These are phyloP conservation scores for Diaporthe caulivora DNA, from an alignment of 2,329 filamentous ascomycete genomes.

Conservation along the genomic window DNA sequence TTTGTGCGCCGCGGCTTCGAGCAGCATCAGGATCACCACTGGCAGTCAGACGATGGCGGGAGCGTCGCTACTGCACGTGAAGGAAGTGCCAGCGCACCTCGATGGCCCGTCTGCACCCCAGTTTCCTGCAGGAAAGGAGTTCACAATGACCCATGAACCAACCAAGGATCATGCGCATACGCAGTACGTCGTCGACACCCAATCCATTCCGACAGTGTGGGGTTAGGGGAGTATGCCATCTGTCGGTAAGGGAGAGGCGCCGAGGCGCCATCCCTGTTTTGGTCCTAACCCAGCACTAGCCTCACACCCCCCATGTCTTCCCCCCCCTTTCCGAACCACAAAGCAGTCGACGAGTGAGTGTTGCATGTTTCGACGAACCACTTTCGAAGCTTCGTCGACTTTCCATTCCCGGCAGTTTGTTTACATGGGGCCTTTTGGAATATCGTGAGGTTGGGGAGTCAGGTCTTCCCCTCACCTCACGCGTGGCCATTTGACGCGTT, in stretches of 20 bases:
- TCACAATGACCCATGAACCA: slow-evolving; percentile 1
- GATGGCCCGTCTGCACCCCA: slow-evolving; percentile 9
- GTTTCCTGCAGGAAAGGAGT: slow-evolving; percentile 18
- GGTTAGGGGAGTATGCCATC: not conserved
- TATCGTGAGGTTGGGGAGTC: slow-evolving; percentile 36
- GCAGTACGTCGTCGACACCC: slow-evolving; percentile 11
- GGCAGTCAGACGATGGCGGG: slow-evolving; percentile 23
- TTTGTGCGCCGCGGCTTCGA: slow-evolving; percentile 14
- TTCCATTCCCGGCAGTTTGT: slow-evolving; percentile 32
- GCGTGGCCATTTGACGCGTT: slow-evolving; percentile 29
- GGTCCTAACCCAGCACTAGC: slow-evolving; percentile 34
- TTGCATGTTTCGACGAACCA: slow-evolving; percentile 32
- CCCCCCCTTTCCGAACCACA: slow-evolving; percentile 13
- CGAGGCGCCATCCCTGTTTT: slow-evolving; percentile 23
- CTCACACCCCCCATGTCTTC: not conserved
- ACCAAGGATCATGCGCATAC: slow-evolving; percentile 22
- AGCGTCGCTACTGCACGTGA: slow-evolving; percentile 10
- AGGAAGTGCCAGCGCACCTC: slow-evolving; percentile 27
- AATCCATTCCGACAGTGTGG: slow-evolving; percentile 31
- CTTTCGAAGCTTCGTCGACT: slow-evolving; percentile 17
- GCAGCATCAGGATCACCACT: slow-evolving; percentile 34
- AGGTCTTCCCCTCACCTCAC: not conserved
- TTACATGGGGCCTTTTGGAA: slow-evolving; percentile 31
- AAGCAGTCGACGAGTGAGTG: not conserved
- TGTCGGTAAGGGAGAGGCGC: slow-evolving; percentile 24